Evolutionary conservation across 1,284 basidiomycete genomes (phyloP), one percentile per base, ranked within the genome.

Genomic region (Stereum hirsutum): DNA sequence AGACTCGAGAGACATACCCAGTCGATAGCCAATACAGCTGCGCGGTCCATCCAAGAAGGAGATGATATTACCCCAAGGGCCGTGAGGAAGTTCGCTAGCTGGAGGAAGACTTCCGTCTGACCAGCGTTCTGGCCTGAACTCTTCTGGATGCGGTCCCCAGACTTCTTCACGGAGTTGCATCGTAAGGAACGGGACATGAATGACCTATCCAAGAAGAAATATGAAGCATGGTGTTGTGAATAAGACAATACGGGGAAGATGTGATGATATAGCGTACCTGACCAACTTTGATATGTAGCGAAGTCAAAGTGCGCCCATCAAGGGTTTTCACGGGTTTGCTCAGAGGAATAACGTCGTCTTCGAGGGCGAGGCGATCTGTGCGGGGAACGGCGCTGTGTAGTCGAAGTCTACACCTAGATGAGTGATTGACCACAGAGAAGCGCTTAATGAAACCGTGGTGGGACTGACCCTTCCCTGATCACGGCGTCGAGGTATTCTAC

Each of bases 71-170:
- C 42, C 33, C 46, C 50, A 49, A n/a, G n/a, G n/a, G 5, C 50
- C 50, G 6, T 46, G 46, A 17, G 32, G 44, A 1, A 42, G 40
- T 19, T 41, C 12, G 10, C 40, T 28, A 3, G 15, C n/a, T 10
- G 43, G 36, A 0, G 45, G 45, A 2, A 45, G 27, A 6, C 39
- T 32, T 14, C 21, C 37, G 6, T 6, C 14, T 12, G 26, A 37
- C 50, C 50, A 52, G 12, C 50, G 48, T 37, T 49, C 50, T 1
- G 50, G 50, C 6, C 53, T 43, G 54, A 60, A 64, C 2, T 40
- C 45, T 14, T 54, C 51, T 0, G 51, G 50, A 43, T 62, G 59
- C 5, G 20, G 33, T 8, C 49, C 51, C 60, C 60, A 62, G 2
- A 58, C 52, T 6, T 49, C 45, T 32, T 50, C 46, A 30, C 54